phyloP scores from a whole-genome alignment of 345 rosid genomes.

The Citrus reticulata region DNA sequence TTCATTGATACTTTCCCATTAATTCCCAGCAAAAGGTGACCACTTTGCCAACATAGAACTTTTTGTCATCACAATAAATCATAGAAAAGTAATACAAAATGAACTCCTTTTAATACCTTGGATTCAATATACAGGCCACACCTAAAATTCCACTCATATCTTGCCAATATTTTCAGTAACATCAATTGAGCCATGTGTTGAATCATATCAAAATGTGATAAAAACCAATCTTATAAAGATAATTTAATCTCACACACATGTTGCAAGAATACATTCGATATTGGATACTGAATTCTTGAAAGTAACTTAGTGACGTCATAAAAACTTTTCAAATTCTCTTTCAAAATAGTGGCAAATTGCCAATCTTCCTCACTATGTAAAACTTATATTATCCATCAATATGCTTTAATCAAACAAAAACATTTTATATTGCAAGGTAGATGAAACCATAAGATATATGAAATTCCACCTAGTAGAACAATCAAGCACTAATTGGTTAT shows the following conservation, averaged over 20 bases:
- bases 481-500: not conserved
- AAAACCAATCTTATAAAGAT: not conserved
- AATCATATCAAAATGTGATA: too few species aligned
- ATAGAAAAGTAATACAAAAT: too few species aligned
- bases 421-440: not conserved
- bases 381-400: not conserved
- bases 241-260: not conserved
- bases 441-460: not conserved
- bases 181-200: not conserved
- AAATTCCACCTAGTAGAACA: not conserved
- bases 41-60: not conserved
- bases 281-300: not conserved
- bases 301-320: not conserved
- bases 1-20: not conserved
- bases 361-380: not conserved
- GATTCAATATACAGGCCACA: not conserved
- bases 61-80: not conserved
- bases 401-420: not conserved
- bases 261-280: not conserved
- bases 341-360: not conserved
- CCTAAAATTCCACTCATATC: not conserved
- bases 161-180: not conserved
- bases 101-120: not conserved
- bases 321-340: not conserved
- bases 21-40: not conserved